A percentile compares a stretch with the other conserved stretches of the same genome.
Conservation (phyloP, 371 early-diverging fungal species). For the Batrachochytrium dendrobatidis region DNA sequence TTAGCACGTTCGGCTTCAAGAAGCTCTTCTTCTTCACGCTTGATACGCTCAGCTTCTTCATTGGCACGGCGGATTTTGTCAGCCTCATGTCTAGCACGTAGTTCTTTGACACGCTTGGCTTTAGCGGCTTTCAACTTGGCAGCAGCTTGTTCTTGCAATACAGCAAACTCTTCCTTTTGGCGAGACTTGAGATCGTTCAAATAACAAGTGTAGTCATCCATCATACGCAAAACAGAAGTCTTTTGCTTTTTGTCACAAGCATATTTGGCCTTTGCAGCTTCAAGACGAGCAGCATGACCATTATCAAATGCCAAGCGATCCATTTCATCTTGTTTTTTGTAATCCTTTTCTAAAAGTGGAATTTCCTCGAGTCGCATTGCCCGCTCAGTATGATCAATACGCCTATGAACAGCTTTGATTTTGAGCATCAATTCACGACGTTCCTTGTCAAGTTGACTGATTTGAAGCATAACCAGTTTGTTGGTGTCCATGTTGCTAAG, state of each 20-base stretch:
- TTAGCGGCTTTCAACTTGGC: slow-evolving; percentile 30
- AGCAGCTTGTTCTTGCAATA: slow-evolving; percentile 20
- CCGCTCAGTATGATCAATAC: slow-evolving; percentile 90
- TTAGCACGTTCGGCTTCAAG: slow-evolving; percentile 17
- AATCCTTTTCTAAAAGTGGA: slow-evolving; percentile 84
- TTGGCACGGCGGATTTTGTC: slow-evolving; percentile 17
- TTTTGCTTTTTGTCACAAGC: slow-evolving; percentile 69
- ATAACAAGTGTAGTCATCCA: slow-evolving; percentile 66
- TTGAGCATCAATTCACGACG: slow-evolving; percentile 57
- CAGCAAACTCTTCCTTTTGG: slow-evolving; percentile 23
- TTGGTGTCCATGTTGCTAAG: slow-evolving; percentile 78
- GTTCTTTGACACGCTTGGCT: slow-evolving; percentile 24
- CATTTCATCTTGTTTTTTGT: slow-evolving; percentile 75
- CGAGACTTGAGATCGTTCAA: slow-evolving; percentile 39
- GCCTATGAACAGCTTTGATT: slow-evolving; percentile 55
- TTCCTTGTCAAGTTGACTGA: slow-evolving; percentile 85
- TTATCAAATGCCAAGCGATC: slow-evolving; percentile 78
- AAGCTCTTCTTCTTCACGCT: slow-evolving; percentile 29
- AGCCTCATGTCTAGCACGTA: slow-evolving; percentile 14
- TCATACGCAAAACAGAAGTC: slow-evolving; percentile 66
- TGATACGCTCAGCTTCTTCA: slow-evolving; percentile 25
- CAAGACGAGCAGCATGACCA: slow-evolving; percentile 59
- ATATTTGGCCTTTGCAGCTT: slow-evolving; percentile 57
- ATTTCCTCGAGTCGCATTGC: slow-evolving; percentile 93
- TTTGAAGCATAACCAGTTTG: slow-evolving; percentile 75